Base-by-base conservation (phyloP, 129 eudicot genomes). In the Erigeron canadensis region DNA sequence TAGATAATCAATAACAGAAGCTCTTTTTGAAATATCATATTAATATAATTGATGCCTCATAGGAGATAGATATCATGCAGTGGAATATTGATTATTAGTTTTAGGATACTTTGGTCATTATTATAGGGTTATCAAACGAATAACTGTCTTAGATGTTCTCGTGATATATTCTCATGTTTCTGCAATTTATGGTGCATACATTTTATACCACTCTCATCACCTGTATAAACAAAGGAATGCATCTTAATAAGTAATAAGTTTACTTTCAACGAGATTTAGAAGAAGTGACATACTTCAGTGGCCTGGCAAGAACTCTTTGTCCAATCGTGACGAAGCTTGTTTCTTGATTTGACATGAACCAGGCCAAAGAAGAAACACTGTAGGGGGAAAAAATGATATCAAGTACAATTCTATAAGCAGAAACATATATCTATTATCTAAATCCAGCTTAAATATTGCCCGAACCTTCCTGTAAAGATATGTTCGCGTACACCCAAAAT, bases 321-420 rank as follows among this genome's bases (percentile, higher is more conserved):
- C 99, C 99, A 43, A 95, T 89, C 69, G 99, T 95, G 70, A 95
- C 99, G 77, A 95, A 95, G 75, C 99, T 95, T 46, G 97, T 95
- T 84, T 95, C 99, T 77, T 95, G 99, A 82, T 90, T 90, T 46
- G 99, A 95, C 99, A 95, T 95, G 78, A 95, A 95, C 97, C 99
- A 87, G 56, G 99, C 99, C 99, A 95, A 78, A 57, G 99, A 95
- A 75, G 99, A 95, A 67, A 95, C 99, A 86, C 99, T 95, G 91
- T 85, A 85, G 63, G 55, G 63, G 55, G 59, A 44, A 82, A 4
- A 65, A 19, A 59, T 13, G 64, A 81, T 15, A 58, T 69, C 73
- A 77, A 28, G 56, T 42, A 63, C 13, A 19, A 22, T 56, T 62
- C 67, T 69, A 53, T 54, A 81, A 75, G 70, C 18, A 51, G 21